These are phyloP conservation scores for Fraxinus platypoda DNA, from an alignment of 305 asterid genomes.

Conservation along the genomic window DNA sequence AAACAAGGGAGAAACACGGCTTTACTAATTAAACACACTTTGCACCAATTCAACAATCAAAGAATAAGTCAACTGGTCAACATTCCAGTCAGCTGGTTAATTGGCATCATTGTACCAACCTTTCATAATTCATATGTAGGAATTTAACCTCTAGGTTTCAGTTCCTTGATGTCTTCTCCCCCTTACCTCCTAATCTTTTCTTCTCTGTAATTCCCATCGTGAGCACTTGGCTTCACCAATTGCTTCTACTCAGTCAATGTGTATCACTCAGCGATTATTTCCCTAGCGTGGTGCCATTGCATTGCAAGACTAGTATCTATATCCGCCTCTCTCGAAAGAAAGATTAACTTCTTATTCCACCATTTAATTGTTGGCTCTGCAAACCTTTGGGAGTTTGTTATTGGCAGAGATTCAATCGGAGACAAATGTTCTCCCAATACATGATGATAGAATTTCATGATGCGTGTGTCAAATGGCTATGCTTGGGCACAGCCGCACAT, in stretches of 20 bases:
- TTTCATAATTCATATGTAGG: not conserved
- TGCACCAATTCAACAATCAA: too few species aligned
- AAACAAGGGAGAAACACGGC: too few species aligned
- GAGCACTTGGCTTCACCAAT: not conserved
- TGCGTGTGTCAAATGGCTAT: not conserved
- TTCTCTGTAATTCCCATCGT: not conserved
- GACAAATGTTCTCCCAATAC: not conserved
- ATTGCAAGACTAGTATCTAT: not conserved
- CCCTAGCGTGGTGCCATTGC: not conserved
- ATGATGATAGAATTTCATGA: not conserved
- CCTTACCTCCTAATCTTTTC: not conserved
- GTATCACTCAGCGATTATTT: not conserved
- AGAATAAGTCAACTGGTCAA: too few species aligned
- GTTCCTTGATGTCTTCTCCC: not conserved
- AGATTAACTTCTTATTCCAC: not conserved
- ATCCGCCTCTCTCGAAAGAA: not conserved
- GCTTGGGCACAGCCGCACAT: not conserved
- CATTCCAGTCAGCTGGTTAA: too few species aligned
- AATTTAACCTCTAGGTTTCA: not conserved
- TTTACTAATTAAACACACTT: too few species aligned
- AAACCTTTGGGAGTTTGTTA: not conserved
- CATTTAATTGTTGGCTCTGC: not conserved
- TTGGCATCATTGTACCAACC: too few species aligned
- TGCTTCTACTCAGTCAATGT: not conserved
- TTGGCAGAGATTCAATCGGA: not conserved